These are phyloP conservation scores for Rhexocercosporidium sp. DNA, from an alignment of 2,329 filamentous ascomycete genomes.

Conservation along the genomic window DNA sequence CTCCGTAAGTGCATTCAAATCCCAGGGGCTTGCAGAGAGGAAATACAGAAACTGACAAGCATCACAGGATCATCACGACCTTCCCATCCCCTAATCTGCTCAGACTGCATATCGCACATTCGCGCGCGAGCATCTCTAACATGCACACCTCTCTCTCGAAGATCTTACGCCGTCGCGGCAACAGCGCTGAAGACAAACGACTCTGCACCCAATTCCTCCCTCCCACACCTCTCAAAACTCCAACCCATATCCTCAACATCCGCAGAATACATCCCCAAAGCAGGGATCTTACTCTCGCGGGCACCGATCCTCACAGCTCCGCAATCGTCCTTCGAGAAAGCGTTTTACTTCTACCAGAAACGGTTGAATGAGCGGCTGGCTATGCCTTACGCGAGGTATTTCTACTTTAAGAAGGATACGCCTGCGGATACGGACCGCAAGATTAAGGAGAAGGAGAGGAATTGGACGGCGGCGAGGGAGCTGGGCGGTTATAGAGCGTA, in stretches of 20 bases:
- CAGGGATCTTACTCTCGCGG: conserved; percentile 84
- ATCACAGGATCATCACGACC: conserved; percentile 35
- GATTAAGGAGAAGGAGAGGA: conserved; percentile 77
- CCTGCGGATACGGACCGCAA: conserved; percentile 88
- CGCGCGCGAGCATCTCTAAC: neutral
- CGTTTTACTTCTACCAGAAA: conserved; percentile 97
- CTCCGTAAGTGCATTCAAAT: conserved; percentile 50
- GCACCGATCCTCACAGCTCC: conserved; percentile 85
- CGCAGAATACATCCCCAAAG: conserved; percentile 52
- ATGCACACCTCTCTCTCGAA: conserved; percentile 10
- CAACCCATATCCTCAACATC: conserved; percentile 30
- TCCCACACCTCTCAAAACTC: conserved; percentile 43
- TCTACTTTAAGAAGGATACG: conserved; percentile 94
- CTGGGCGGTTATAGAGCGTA: conserved; percentile 84
- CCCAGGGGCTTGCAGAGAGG: conserved; percentile 2
- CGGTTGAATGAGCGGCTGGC: conserved; percentile 92
- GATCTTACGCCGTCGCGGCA: conserved; percentile 40
- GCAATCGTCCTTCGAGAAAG: conserved; percentile 85
- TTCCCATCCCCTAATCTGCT: conserved; percentile 37
- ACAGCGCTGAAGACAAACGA: conserved; percentile 33
- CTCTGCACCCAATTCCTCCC: conserved; percentile 37
- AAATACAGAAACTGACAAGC: conserved; percentile 15
- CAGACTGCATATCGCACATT: conserved; percentile 34
- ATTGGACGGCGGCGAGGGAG: conserved; percentile 78
- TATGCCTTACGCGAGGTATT: conserved; percentile 84